Base-by-base conservation (phyloP, 495 filamentous ascomycete species). In the Trichoderma gamsii region DNA sequence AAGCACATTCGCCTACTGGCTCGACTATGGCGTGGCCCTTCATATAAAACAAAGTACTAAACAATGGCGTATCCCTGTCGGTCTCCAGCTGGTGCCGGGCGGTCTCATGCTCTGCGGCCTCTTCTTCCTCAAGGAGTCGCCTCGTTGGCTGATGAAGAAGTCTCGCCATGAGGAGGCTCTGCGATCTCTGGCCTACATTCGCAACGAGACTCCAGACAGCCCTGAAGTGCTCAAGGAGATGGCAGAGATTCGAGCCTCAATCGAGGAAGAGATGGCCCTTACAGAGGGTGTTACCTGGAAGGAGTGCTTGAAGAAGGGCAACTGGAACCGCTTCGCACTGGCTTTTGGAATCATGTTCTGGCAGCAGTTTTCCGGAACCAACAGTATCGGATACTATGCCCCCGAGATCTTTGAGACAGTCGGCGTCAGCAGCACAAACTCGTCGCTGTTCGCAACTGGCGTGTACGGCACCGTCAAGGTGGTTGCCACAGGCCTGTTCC, bases 31-130 rank as follows among this genome's bases (percentile, higher is more conserved):
- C 35, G 82, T 81, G 32, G 77, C 78, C 11, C 77, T 76, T 12
- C 63, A 79, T 71, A 72, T 74, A 80, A 67, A 79, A 77, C 7
- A 72, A 75, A n/a, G 56, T 6, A 61, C 56, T 11, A 61, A 61
- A 89, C 84, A 88, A 71, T 91, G 86, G 77, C 82, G 90, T 72
- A 81, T 90, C n/a, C 89, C 89, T 8, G 80, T 92, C 1, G 80
- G 87, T 27, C 79, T 90, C 71, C 89, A 92, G 72, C 84, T 80
- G 9, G 79, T 92, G 0, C 88, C 89, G 1, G 87, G 88, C 29
- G 61, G 74, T 52, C 79, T 87, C 41, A 82, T 92, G 9, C 84
- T 88, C 68, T 32, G 75, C 63, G 82, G 85, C 70, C 82, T 85
- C 77, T 74, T 82, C 56, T 79, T 79, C 32, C 84, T 80, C 75